A percentile compares a stretch with the other conserved stretches of the same genome.
These are phyloP conservation scores for Malus hybrid DNA, from an alignment of 331 rosid species.

Conservation along the genomic window DNA sequence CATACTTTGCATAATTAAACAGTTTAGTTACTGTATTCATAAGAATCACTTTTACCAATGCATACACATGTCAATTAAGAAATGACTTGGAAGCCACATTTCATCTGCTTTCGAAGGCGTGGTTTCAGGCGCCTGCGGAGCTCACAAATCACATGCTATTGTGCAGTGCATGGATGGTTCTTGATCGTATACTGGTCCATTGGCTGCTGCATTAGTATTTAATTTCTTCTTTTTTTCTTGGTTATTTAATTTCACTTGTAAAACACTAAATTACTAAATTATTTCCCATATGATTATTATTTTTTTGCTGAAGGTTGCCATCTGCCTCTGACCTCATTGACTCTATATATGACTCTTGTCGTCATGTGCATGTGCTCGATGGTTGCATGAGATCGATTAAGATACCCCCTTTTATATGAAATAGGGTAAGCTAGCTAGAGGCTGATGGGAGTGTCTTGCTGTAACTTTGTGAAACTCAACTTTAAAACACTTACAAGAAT, in stretches of 20 bases:
- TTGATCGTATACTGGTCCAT: not conserved
- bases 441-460: not conserved
- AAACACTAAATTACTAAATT: too few species aligned
- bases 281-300: not conserved
- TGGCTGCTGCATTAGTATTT: not conserved
- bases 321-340: not conserved
- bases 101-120: constrained; percentile 7
- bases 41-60: not conserved
- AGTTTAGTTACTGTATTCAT: not conserved
- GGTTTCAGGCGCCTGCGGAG: constrained; percentile 4
- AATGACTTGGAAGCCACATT: not conserved
- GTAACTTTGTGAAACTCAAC: constrained; percentile 2
- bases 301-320: not conserved
- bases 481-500: not conserved
- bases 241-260: not conserved
- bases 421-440: not conserved
- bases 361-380: constrained; percentile 25
- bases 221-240: not conserved
- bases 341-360: not conserved
- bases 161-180: not conserved
- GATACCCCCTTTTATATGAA: not conserved
- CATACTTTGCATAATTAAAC: not conserved
- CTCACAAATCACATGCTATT: not conserved
- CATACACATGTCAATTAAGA: not conserved
- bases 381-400: constrained; percentile 11